Evolutionary conservation across 768 basidiomycete species (phyloP), one percentile per base, ranked within the genome.

Genomic region (Clitopilus passeckerianus): DNA sequence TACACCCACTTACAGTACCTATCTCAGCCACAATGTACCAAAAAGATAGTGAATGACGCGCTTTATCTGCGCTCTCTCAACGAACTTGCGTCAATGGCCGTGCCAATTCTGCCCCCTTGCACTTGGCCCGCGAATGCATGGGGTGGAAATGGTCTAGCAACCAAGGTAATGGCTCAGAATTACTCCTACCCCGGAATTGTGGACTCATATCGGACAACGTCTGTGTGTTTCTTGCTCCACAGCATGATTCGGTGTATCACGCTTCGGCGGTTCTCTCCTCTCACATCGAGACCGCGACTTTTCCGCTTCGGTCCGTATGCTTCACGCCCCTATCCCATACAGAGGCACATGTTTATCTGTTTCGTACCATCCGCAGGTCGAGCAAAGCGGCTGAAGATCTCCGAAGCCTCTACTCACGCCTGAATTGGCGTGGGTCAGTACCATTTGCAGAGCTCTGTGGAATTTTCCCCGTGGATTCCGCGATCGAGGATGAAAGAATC

Each of bases 401-500:
- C 33, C 67, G 76, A 14, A 77, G 71, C 44, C 65, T 84, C 41
- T 77, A 73, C 22, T 67, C 73, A 2, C 77, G 79, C 44, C 71
- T 91, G 44, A 84, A 83, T 61, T 80, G 80, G 75, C 75, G 79
- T 20, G 81, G 78, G 27, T 71, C 75, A 34, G 78, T 80, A 44
- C 80, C 80, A 1, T 84, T 90, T 60, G 77, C 77, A 34, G 74
- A 83, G 54, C 76, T 92, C 14, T 72, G 72, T 56, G 90, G 90
- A 6, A 69, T 74, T 5, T 77, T 86, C 57, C 84, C 83, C 2
- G 56, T 67, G 18, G 65, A 68, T 16, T 65, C 68, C 57, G 62
- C 64, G 34, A 67, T 71, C 44, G 73, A 77, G 24, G 68, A 66
- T 18, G 35, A 61, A 53, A 65, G 61, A 41, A 53, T 76, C 55